Evolutionary conservation across 176 grass and related monocot species (phyloP), one percentile per base, ranked within the genome.

Genomic region (Ampelocalamus luodianensis): DNA sequence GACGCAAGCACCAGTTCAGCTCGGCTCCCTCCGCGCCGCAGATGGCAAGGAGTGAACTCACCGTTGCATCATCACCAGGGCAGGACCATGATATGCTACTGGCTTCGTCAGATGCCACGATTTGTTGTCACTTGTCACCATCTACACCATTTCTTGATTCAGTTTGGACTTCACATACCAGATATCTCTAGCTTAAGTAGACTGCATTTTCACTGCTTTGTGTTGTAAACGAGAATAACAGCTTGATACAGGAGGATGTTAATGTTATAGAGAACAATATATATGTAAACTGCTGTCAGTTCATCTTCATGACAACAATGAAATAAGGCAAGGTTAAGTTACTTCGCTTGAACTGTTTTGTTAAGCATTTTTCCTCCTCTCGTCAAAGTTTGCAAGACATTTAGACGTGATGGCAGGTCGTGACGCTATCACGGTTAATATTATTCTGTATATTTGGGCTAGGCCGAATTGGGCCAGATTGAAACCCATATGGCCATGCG

Each of bases 1-100:
- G 58, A 97, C 95, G 7, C 90, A 92, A 79, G 90, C 92, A 20
- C 95, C 95, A 0, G 95, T 97, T 78, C 95, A 97, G 75, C 84
- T 94, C 2, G 95, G 95, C 65, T 97, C 95, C 6, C 95, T 97
- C 65, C 89, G 95, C 4, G 95, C 95, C 5, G 95, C 90, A 0
- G 95, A 97, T 53, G 95, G 92, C 37, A 97, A 94, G 54, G 95
- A 97, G 84, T 97, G 70, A 91, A 82, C 50, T 79, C 26, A 4
- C 38, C 14, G 13, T 9, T 7, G 46, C 3, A 5, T 10, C 67
- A 7, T 29, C 24, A 7, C 22, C 20, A 65, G 17, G 50, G 51
- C 68, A 68, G 29, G 39, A 80, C 37, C 27, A 73, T 50, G 15
- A 40, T n/a, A 68, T 15, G 34, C 83, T 42, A 9, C 12, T 49